Conservation (phyloP, 495 filamentous ascomycete genomes). For the Tuber aestivum region DNA sequence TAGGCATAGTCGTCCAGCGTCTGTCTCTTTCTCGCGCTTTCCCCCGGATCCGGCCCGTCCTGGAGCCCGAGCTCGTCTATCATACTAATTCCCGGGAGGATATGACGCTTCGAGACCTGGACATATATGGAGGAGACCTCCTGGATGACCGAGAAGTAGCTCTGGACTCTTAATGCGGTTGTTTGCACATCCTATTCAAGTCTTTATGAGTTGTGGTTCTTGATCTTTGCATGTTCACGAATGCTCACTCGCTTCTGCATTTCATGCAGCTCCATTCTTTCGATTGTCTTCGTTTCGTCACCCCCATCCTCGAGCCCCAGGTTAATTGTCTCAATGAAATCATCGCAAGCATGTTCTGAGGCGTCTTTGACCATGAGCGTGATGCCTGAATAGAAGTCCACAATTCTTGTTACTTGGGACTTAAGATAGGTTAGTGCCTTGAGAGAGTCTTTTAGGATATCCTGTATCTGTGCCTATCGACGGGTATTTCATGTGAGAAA, state of each 20-base stretch:
- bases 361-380: background rate
- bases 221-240: background rate
- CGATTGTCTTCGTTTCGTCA: background rate
- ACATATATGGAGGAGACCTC: slow-evolving; percentile 9
- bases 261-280: background rate
- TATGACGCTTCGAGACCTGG: slow-evolving; percentile 8
- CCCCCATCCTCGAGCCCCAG: background rate
- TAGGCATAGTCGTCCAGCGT: background rate
- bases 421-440: background rate
- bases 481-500: background rate
- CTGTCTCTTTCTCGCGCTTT: background rate
- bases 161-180: slow-evolving; percentile 5
- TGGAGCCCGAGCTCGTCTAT: slow-evolving; percentile 7
- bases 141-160: slow-evolving; percentile 5
- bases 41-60: background rate
- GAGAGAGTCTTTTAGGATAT: background rate
- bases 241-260: slow-evolving; percentile 1
- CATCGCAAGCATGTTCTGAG: background rate
- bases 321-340: background rate
- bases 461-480: background rate
- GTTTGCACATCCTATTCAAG: background rate
- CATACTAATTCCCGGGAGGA: slow-evolving; percentile 11
- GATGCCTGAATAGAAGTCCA: background rate
- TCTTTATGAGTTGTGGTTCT: background rate
- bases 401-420: background rate